A percentile compares a stretch with the other conserved stretches of the same genome.
Evolutionary conservation across 163 green algal genomes (phyloP).

Genomic region (Chlorella variabilis): DNA sequence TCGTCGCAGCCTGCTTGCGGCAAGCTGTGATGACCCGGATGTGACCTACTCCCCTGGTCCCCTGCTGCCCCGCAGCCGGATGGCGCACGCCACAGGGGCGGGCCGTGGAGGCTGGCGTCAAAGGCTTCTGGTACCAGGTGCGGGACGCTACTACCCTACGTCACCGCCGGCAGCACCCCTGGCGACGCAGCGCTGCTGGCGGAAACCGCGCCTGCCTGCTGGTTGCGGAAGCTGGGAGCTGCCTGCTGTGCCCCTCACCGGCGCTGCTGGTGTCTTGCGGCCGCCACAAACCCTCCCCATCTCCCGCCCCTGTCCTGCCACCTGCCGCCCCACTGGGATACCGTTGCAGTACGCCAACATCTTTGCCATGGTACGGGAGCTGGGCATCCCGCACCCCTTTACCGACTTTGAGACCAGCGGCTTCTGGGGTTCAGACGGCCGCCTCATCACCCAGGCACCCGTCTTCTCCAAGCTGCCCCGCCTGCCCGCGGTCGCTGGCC

Average conservation of each 20-base stretch:
- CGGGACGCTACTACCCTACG: too few species aligned
- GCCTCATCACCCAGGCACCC: slow-evolving; percentile 74
- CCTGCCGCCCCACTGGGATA: slow-evolving; percentile 26
- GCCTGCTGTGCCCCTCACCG: neutral
- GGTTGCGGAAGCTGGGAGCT: neutral
- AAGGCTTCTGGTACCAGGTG: slow-evolving; percentile 78
- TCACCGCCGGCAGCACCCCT: too few species aligned
- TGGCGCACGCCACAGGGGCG: slow-evolving; percentile 78
- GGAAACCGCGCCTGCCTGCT: too few species aligned
- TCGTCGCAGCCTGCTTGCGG: too few species aligned
- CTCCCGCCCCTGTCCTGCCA: too few species aligned
- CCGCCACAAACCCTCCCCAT: too few species aligned
- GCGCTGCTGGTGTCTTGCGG: neutral
- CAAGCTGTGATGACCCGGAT: too few species aligned
- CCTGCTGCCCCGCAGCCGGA: slow-evolving; percentile 51
- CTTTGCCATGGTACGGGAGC: slow-evolving; percentile 79
- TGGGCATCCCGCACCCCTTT: slow-evolving; percentile 79
- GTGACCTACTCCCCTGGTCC: neutral
- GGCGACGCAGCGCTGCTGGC: too few species aligned
- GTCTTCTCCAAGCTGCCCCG: slow-evolving; percentile 83
- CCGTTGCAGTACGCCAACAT: slow-evolving; percentile 85
- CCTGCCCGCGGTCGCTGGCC: slow-evolving; percentile 83
- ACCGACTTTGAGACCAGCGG: slow-evolving; percentile 88
- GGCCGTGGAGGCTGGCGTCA: slow-evolving; percentile 85
- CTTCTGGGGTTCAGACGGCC: slow-evolving; percentile 84